Evolutionary conservation across 2,329 filamentous ascomycete species (phyloP), one percentile per base, ranked within the genome.

Genomic region (Neonectria ditissima): DNA sequence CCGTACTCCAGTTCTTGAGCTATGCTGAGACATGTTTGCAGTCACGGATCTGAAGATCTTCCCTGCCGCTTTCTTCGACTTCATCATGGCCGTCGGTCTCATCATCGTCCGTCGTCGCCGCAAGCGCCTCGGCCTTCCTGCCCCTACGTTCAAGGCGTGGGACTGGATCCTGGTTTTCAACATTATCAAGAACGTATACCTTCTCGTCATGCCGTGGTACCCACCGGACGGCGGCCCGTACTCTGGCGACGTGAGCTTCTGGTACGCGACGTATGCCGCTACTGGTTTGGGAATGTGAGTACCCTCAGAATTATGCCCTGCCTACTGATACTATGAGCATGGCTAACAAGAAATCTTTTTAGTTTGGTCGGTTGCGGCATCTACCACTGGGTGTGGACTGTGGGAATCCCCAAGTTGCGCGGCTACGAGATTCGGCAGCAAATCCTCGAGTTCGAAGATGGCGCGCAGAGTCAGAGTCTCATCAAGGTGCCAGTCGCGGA

Each of bases 141-240:
- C 70, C 0, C 78, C 86, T 0, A 81, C 83, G 3, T 92, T 90
- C 75, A 79, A 78, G 8, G 84, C 87, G 0, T 92, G 88, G 89
- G 74, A 88, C 63, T 60, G 83, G 0, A 81, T 84, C 0, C 75
- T 92, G 3, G 71, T 83, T 7, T 91, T 92, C 76, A 87, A 84
- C 59, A 84, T 91, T 58, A 73, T 87, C 1, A 79, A 88, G 1
- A 85, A 90, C 53, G 57, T 89, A 0, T 92, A 88, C 66, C 79
- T 91, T 39, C 77, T 92, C 2, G 83, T 89, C 26, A 91, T 91
- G 83, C 90, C 91, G 0, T 92, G 90, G 90, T 90, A 89, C 66
- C 90, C 90, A 2, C 91, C 90, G 0, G 80, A 81, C 1, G 83
- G 80, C 1, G 90, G 90, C 0, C 80, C 81, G 0, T 83, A 84